These are phyloP conservation scores for Leccinum rimulosum DNA, from an alignment of 768 basidiomycete species.

Conservation along the genomic window DNA sequence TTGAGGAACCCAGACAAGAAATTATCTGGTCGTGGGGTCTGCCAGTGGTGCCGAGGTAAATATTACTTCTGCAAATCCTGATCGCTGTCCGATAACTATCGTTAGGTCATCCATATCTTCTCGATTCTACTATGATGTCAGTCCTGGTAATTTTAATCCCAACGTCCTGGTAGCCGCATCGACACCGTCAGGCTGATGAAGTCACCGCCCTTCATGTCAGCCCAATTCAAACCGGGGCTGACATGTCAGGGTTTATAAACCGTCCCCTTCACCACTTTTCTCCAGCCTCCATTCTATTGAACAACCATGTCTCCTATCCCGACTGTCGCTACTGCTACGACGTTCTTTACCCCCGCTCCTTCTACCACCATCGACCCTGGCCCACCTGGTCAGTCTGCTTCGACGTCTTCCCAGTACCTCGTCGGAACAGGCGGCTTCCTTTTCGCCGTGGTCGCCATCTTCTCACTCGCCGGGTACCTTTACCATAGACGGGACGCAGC, in stretches of 20 bases:
- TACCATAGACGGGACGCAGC: background rate
- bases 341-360: background rate
- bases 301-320: constrained; percentile 19
- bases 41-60: too few species aligned
- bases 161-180: background rate
- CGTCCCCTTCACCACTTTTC: background rate
- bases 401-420: background rate
- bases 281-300: constrained; percentile 2
- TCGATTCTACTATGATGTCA: background rate
- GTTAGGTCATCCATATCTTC: too few species aligned
- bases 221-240: background rate
- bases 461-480: constrained; percentile 12
- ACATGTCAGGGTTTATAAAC: constrained; percentile 8
- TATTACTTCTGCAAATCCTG: too few species aligned
- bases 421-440: constrained; percentile 16
- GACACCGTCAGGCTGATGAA: constrained; percentile 10
- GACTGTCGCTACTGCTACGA: constrained; percentile 7
- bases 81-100: too few species aligned
- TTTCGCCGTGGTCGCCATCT: constrained; percentile 10
- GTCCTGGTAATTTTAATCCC: background rate
- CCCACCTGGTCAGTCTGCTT: background rate
- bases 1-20: too few species aligned
- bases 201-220: background rate
- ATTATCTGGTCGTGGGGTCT: too few species aligned
- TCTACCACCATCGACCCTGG: background rate